Percentiles rank a stretch among this genome's conserved stretches.
Evolutionary conservation across 352 stramenopile species (phyloP).

Genomic region (Globisporangium megalacanthum): DNA sequence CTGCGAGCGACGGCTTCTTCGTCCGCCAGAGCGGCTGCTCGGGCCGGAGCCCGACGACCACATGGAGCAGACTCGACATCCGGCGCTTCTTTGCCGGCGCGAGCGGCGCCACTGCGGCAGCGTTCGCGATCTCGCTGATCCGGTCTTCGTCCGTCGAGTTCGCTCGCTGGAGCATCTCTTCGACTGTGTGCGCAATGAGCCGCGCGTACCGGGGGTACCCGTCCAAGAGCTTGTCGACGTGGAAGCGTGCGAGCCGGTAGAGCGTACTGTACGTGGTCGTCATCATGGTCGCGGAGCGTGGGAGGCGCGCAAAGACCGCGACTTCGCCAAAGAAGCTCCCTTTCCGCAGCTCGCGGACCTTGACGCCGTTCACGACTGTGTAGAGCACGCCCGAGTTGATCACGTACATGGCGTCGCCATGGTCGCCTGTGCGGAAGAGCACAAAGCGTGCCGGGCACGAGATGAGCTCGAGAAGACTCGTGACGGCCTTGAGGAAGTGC

Average conservation of each 20-base stretch:
- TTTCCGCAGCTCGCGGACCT: constrained; percentile 65
- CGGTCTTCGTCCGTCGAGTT: constrained; percentile 15
- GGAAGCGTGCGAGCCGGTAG: constrained; percentile 42
- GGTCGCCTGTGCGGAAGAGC: constrained; percentile 51
- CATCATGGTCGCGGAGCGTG: constrained; percentile 55
- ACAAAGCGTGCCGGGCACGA: constrained; percentile 47
- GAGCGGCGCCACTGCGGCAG: neutral
- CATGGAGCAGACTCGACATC: constrained; percentile 7
- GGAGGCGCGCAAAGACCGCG: constrained; percentile 53
- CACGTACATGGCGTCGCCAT: constrained; percentile 71
- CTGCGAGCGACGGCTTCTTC: constrained; percentile 8
- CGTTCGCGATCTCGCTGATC: constrained; percentile 10
- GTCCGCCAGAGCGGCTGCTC: constrained; percentile 9
- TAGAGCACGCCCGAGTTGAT: constrained; percentile 58
- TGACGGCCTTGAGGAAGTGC: constrained; percentile 56
- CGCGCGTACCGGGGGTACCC: constrained; percentile 42
- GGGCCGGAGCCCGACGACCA: constrained; percentile 5
- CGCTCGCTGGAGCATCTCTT: constrained; percentile 31
- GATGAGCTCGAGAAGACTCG: constrained; percentile 48
- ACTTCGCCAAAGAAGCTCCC: constrained; percentile 64
- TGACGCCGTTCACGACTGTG: constrained; percentile 51
- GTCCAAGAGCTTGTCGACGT: constrained; percentile 49
- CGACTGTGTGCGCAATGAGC: constrained; percentile 35
- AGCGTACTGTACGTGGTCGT: constrained; percentile 63
- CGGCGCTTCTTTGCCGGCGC: neutral